Conservation (phyloP, 139 green algal genomes). For the Chlorella sp. region DNA sequence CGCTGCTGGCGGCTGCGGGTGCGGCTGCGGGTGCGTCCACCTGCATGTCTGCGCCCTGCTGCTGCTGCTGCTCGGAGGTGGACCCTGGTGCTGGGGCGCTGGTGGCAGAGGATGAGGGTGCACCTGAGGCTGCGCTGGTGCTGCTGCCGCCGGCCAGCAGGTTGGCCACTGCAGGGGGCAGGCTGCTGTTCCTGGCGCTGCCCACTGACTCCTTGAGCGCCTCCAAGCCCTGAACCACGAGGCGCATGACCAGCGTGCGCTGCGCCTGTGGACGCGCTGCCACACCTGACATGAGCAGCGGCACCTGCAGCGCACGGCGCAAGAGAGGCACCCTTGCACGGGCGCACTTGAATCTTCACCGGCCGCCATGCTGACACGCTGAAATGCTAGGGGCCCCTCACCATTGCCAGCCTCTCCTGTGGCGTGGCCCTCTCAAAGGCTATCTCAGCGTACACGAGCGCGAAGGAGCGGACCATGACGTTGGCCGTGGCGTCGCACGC, state of each 20-base stretch:
- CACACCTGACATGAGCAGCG: slow-evolving; percentile 45
- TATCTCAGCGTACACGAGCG: slow-evolving; percentile 79
- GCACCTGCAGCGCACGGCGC: slow-evolving; percentile 34
- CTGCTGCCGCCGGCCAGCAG: not conserved
- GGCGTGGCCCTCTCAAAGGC: slow-evolving; percentile 43
- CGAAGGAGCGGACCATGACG: slow-evolving; percentile 68
- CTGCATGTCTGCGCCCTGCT: not conserved
- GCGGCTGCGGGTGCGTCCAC: too few species aligned
- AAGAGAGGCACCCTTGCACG: too few species aligned
- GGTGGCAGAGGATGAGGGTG: too few species aligned
- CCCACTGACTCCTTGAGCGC: not conserved
- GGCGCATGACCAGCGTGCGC: slow-evolving; percentile 54
- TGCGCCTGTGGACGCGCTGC: slow-evolving; percentile 35
- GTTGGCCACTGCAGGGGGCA: not conserved
- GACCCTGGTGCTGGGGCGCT: too few species aligned
- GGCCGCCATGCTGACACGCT: too few species aligned
- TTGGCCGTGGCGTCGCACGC: slow-evolving; percentile 14
- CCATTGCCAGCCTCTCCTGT: slow-evolving; percentile 27
- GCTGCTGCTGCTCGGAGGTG: not conserved
- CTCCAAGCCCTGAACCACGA: slow-evolving; percentile 29
- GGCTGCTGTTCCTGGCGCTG: not conserved
- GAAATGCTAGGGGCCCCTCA: slow-evolving; percentile 18
- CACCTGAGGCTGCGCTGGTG: too few species aligned
- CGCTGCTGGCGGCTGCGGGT: too few species aligned
- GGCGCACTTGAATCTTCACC: too few species aligned